A percentile compares a stretch with the other conserved stretches of the same genome.
Conservation (phyloP, 345 rosid genomes). For the Ailanthus altissimus region DNA sequence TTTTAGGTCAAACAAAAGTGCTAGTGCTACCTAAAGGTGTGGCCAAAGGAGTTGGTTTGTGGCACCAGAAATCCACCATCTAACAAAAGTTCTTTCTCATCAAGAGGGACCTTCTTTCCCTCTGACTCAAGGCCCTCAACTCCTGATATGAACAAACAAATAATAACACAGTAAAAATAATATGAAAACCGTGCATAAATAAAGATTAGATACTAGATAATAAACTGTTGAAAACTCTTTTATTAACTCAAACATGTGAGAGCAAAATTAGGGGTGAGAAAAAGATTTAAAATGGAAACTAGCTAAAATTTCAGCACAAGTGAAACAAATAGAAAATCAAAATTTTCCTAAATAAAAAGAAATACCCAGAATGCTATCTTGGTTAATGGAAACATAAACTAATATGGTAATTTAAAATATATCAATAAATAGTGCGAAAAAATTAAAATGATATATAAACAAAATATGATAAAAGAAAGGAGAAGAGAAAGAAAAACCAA, state of each 20-base stretch:
- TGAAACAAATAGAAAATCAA: neutral
- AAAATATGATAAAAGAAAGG: neutral
- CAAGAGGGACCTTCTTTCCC: conserved; percentile 40
- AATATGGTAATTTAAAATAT: no score
- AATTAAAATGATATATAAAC: neutral
- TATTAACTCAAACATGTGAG: no score
- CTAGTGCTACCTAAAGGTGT: conserved; percentile 62
- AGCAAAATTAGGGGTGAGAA: no score
- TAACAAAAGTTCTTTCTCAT: conserved; percentile 45
- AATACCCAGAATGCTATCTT: no score
- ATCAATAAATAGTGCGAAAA: neutral
- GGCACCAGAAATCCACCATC: conserved; percentile 67
- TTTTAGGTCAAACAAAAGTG: neutral
- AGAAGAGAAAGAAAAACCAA: neutral
- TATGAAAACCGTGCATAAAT: neutral
- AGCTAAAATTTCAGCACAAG: neutral
- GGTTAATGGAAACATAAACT: no score
- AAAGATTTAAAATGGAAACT: no score
- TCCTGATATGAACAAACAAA: conserved; percentile 25
- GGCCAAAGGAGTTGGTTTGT: conserved; percentile 75
- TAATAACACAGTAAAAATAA: neutral
- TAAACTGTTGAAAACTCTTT: no score
- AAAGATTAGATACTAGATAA: no score
- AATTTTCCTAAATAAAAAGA: neutral
- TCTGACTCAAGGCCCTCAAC: conserved; percentile 22